Percentiles rank a stretch among this genome's conserved stretches.
These are phyloP conservation scores for Naganishia antarctica DNA, from an alignment of 768 basidiomycete species.

Conservation along the genomic window DNA sequence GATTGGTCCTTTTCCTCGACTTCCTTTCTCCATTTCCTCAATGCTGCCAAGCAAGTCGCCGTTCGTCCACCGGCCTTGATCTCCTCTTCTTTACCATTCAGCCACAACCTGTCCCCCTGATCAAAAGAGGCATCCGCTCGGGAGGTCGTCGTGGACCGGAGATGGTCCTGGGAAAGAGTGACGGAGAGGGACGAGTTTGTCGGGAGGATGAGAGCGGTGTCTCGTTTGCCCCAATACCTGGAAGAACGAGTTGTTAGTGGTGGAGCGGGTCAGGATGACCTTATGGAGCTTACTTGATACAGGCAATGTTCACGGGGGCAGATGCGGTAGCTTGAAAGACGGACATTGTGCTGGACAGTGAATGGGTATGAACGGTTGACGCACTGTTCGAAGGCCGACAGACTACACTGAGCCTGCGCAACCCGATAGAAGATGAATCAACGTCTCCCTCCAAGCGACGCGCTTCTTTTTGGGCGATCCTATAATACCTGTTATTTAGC, in stretches of 20 bases:
- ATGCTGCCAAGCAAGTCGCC: constrained; percentile 76
- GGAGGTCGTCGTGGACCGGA: constrained; percentile 87
- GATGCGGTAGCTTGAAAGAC: constrained; percentile 73
- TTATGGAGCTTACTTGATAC: constrained; percentile 69
- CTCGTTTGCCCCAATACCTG: constrained; percentile 99
- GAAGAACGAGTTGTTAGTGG: constrained; percentile 9
- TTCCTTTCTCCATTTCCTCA: constrained; percentile 70
- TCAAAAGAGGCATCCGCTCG: constrained; percentile 70
- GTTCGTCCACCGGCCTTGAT: constrained; percentile 76
- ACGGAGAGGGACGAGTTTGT: constrained; percentile 98
- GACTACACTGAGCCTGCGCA: too few species aligned
- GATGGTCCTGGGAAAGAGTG: constrained; percentile 91
- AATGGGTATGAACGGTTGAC: too few species aligned
- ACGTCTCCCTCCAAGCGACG: neutral
- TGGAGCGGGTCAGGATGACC: neutral
- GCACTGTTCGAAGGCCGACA: too few species aligned
- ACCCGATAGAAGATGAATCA: constrained; percentile 1
- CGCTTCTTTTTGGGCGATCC: neutral
- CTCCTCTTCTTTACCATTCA: constrained; percentile 86
- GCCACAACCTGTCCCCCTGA: constrained; percentile 71
- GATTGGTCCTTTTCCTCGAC: constrained; percentile 67
- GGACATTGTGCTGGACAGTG: neutral
- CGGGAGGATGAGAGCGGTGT: constrained; percentile 88
- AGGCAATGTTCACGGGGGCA: constrained; percentile 96
- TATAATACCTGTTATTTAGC: too few species aligned